Conservation (phyloP, 768 basidiomycete species). For the Tulasnella calospora region DNA sequence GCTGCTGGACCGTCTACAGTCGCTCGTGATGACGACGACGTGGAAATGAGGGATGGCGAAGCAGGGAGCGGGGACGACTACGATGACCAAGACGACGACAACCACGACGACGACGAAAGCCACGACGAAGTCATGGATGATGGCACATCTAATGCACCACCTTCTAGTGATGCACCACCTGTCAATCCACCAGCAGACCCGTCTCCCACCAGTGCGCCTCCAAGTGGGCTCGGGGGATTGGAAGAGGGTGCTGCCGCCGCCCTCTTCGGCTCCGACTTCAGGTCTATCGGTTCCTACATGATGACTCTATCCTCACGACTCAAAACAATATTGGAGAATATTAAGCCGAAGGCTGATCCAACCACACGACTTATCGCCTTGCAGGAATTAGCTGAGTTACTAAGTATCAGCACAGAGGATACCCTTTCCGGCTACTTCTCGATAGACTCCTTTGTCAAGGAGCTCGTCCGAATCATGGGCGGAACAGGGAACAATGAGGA, state of each 20-base stretch:
- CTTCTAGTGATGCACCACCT: constrained; percentile 29
- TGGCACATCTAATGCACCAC: constrained; percentile 31
- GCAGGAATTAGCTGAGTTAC: constrained; percentile 89
- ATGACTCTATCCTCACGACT: constrained; percentile 79
- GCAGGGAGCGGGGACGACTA: constrained; percentile 32
- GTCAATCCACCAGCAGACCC: constrained; percentile 34
- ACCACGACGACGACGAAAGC: constrained; percentile 30
- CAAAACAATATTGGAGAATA: constrained; percentile 84
- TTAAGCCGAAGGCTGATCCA: constrained; percentile 77
- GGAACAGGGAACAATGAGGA: constrained; percentile 31
- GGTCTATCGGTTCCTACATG: constrained; percentile 89
- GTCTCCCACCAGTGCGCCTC: constrained; percentile 7
- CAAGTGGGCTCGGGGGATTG: constrained; percentile 38
- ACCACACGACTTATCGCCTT: constrained; percentile 82
- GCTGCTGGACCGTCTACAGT: constrained; percentile 39
- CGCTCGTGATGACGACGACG: constrained; percentile 51
- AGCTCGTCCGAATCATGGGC: constrained; percentile 85
- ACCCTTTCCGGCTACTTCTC: constrained; percentile 95
- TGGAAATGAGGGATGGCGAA: constrained; percentile 64
- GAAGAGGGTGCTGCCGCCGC: constrained; percentile 36
- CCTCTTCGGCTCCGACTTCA: constrained; percentile 62
- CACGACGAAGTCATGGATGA: constrained; percentile 3
- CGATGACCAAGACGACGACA: constrained; percentile 37
- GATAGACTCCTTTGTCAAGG: constrained; percentile 84
- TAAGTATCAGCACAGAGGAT: constrained; percentile 96